A percentile compares a stretch with the other conserved stretches of the same genome.
phyloP scores from a whole-genome alignment of 805 yeast genomes.

The Saturnispora kantuleensis region DNA sequence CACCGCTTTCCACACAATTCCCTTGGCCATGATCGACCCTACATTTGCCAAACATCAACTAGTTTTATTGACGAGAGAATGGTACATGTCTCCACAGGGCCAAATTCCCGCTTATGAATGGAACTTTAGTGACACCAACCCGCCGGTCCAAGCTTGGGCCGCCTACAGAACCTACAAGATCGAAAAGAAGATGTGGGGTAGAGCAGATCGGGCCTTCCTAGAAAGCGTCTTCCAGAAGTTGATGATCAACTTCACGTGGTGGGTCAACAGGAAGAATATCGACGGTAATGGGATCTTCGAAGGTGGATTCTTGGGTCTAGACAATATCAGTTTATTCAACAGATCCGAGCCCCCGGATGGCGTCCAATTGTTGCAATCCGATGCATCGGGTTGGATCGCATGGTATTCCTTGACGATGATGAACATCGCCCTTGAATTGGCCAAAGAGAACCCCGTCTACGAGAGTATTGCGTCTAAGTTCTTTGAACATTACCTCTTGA shows the following conservation, averaged over 20 bases:
- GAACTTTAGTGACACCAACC: conserved; percentile 93
- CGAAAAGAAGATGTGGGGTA: conserved; percentile 77
- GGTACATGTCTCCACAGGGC: conserved; percentile 99
- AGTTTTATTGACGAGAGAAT: conserved; percentile 78
- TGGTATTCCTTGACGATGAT: conserved; percentile 85
- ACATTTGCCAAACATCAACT: conserved; percentile 83
- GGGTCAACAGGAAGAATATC: conserved; percentile 87
- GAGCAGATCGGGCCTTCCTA: conserved; percentile 69
- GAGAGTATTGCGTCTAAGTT: conserved; percentile 92
- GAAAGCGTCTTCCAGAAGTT: conserved; percentile 91
- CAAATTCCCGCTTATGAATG: conserved; percentile 95
- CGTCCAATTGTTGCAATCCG: conserved; percentile 85
- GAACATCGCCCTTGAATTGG: conserved; percentile 83
- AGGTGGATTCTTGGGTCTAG: conserved; percentile 90
- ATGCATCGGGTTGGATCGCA: conserved; percentile 97
- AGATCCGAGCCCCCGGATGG: conserved; percentile 94
- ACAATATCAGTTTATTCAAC: conserved; percentile 86
- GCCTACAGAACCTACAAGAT: conserved; percentile 79
- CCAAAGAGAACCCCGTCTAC: conserved; percentile 75
- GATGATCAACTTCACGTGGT: conserved; percentile 87
- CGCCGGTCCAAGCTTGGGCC: conserved; percentile 97
- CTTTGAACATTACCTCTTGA: conserved; percentile 83
- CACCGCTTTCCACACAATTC: conserved; percentile 89
- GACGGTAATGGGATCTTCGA: conserved; percentile 85
- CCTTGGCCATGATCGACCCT: conserved; percentile 89